Conservation (phyloP, 2,329 filamentous ascomycete genomes). For the Diaporthe vexans region DNA sequence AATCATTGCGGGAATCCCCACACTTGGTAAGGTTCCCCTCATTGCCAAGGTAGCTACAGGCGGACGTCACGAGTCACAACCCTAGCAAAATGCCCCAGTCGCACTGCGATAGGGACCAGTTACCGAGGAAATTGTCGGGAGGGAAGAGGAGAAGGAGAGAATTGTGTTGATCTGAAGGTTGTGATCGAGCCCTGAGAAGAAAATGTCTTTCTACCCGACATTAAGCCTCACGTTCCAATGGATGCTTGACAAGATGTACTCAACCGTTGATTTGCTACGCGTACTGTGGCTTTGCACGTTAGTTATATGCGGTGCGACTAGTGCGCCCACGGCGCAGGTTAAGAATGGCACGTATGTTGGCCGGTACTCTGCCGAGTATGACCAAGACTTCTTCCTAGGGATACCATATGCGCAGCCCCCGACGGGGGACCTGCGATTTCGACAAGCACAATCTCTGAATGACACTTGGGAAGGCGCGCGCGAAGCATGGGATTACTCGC, state of each 20-base stretch:
- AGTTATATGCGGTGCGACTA: background rate
- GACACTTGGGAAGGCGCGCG: conserved; percentile 56
- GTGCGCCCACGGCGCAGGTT: conserved; percentile 27
- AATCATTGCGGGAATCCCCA: too few relatives aligned
- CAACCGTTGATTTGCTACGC: conserved; percentile 4
- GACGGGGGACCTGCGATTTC: conserved; percentile 55
- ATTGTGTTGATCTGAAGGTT: background rate
- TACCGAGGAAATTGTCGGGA: background rate
- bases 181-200: background rate
- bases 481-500: conserved; percentile 60
- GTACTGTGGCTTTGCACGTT: conserved; percentile 7
- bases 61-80: conserved; percentile 12
- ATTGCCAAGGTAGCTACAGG: background rate
- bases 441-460: conserved; percentile 50
- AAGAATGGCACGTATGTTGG: conserved; percentile 55
- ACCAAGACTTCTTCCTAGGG: conserved; percentile 67
- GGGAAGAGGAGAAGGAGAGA: background rate
- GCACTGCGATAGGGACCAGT: background rate
- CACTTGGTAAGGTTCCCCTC: background rate
- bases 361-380: conserved; percentile 48
- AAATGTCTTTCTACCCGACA: background rate
- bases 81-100: conserved; percentile 8
- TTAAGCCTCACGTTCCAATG: background rate
- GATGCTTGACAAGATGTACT: conserved; percentile 19
- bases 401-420: conserved; percentile 67